Base-by-base conservation (phyloP, 768 basidiomycete genomes). In the Hygrophorus russula region DNA sequence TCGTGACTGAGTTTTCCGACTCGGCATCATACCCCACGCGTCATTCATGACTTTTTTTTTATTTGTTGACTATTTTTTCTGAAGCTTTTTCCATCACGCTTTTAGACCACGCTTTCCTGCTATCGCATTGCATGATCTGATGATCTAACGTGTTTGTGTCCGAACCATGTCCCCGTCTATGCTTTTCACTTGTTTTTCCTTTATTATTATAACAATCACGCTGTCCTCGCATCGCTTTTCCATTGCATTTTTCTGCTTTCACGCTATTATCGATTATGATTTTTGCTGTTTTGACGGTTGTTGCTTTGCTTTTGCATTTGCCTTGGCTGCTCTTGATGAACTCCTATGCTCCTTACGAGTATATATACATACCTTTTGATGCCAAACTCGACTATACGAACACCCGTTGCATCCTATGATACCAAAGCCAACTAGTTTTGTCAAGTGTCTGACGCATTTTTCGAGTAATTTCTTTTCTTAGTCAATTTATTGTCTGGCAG, bases 1-100 rank as follows among this genome's bases (percentile, higher is more conserved):
- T 60, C 59, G 63, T 58, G 58, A 60, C 54, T 64, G 55, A 60
- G 58, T 56, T 36, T 45, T 47, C 42, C 51, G 46, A n/a, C n/a
- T n/a, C 7, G 24, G 24, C 24, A 24, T 24, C 17, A 32, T 10
- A 44, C 36, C 17, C 48, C 47, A 45, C 36, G 18, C 49, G 28
- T 47, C 42, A 20, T 34, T 36, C 46, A 36, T 51, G 39, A 27
- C 43, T 36, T 36, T 45, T 29, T 43, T 44, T 34, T 40, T 18
- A 48, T 27, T 36, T 35, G n/a, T n/a, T n/a, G n/a, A n/a, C n/a
- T n/a, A n/a, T 39, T 38, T 42, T 18, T 24, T n/a, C n/a, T n/a
- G n/a, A n/a, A n/a, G n/a, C n/a, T n/a, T n/a, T n/a, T n/a, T n/a
- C n/a, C n/a, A n/a, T n/a, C n/a, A n/a, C n/a, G n/a, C n/a, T n/a